A percentile compares a stretch with the other conserved stretches of the same genome.
Evolutionary conservation across 2,329 filamentous ascomycete species (phyloP).

Genomic region (Clarireedia homoeocarpa): DNA sequence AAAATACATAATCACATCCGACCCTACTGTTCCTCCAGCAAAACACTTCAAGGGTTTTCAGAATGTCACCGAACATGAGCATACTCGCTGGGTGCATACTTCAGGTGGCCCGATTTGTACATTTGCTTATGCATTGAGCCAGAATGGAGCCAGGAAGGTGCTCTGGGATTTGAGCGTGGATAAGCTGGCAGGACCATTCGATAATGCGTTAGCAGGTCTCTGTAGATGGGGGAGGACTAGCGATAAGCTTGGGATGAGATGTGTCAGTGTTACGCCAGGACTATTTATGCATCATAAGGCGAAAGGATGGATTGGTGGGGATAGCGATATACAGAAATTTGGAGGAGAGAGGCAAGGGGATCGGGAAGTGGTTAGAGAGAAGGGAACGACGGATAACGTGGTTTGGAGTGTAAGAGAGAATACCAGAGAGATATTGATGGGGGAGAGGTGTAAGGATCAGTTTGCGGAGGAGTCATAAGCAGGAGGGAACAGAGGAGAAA

Average conservation of each 20-base stretch:
- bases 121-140: conserved; percentile 31
- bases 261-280: conserved; percentile 1
- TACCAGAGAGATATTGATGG: conserved; percentile 3
- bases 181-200: conserved; percentile 26
- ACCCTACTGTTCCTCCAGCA: conserved; percentile 22
- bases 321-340: conserved; percentile 10
- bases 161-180: conserved; percentile 48
- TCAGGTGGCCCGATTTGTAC: conserved; percentile 28
- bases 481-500: not conserved
- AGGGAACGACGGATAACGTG: conserved; percentile 6
- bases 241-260: not conserved
- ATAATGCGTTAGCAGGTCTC: conserved; percentile 27
- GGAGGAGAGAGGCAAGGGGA: not conserved
- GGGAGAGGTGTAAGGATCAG: not conserved
- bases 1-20: conserved; percentile 21
- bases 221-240: conserved; percentile 1
- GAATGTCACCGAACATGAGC: not conserved
- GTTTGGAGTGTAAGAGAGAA: conserved; percentile 8
- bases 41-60: conserved; percentile 11
- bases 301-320: conserved; percentile 2
- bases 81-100: conserved; percentile 25
- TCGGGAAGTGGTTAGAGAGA: not conserved
- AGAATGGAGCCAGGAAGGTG: conserved; percentile 41
- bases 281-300: conserved; percentile 8
- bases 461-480: not conserved